These are phyloP conservation scores for Rhizopogon roseolus DNA, from an alignment of 768 basidiomycete genomes.

Conservation along the genomic window DNA sequence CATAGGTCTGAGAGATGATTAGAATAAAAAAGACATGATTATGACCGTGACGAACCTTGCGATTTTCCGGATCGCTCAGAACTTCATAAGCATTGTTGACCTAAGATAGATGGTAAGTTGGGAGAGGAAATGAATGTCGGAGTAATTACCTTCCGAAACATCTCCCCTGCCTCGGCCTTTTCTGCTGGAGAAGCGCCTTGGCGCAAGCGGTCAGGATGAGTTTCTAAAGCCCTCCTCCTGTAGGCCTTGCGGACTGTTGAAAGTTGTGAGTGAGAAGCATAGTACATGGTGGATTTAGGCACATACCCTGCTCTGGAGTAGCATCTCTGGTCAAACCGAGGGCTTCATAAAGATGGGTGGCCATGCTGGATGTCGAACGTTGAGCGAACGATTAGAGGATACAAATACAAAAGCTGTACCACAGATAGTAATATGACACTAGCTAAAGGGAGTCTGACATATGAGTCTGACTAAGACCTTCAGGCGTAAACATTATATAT, in stretches of 20 bases:
- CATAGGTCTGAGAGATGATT: constrained; percentile 48
- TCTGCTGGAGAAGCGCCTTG: constrained; percentile 50
- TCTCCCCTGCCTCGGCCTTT: constrained; percentile 58
- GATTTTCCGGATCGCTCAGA: constrained; percentile 55
- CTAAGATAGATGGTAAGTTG: constrained; percentile 25
- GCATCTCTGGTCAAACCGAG: constrained; percentile 53
- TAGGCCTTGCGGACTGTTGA: constrained; percentile 72
- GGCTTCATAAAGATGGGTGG: constrained; percentile 59
- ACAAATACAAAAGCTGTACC: background rate
- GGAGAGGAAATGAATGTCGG: constrained; percentile 25
- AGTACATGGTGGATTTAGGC: background rate
- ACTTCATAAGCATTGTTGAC: constrained; percentile 80
- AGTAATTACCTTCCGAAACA: constrained; percentile 38
- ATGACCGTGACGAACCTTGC: constrained; percentile 35
- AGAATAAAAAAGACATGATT: background rate
- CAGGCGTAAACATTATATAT: no score
- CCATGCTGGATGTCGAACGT: constrained; percentile 31
- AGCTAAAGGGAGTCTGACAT: no score
- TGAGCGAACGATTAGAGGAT: background rate
- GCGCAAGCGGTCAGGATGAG: constrained; percentile 71
- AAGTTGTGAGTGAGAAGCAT: constrained; percentile 3
- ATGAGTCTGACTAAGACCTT: no score
- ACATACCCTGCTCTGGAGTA: constrained; percentile 59
- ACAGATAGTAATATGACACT: background rate
- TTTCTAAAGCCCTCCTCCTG: constrained; percentile 63